A percentile compares a stretch with the other conserved stretches of the same genome.
These are phyloP conservation scores for Phyllachora maydis DNA, from an alignment of 2,329 filamentous ascomycete genomes.

Conservation along the genomic window DNA sequence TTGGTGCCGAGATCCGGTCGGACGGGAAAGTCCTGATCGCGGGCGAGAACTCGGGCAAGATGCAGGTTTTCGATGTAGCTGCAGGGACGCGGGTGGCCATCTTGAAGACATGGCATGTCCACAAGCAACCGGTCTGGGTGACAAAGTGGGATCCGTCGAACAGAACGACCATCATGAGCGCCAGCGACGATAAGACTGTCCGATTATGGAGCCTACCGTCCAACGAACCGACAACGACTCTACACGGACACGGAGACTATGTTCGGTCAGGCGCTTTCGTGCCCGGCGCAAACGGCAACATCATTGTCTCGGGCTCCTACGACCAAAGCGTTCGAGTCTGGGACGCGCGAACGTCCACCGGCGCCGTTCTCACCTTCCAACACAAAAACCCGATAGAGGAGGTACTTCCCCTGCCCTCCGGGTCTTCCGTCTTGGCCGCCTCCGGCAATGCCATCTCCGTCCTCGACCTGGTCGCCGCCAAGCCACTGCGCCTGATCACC, in stretches of 20 bases:
- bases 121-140: constrained; percentile 85
- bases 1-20: constrained; percentile 69
- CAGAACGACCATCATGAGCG: constrained; percentile 69
- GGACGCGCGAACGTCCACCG: constrained; percentile 60
- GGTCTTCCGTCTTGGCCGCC: constrained; percentile 69
- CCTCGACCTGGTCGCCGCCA: constrained; percentile 78
- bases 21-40: constrained; percentile 82
- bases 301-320: constrained; percentile 81
- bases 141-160: constrained; percentile 84
- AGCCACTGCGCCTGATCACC: constrained; percentile 66
- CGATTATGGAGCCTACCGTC: constrained; percentile 84
- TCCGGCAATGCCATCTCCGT: constrained; percentile 78
- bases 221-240: constrained; percentile 54
- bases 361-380: constrained; percentile 76
- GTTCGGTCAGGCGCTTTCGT: constrained; percentile 77
- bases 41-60: constrained; percentile 75
- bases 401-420: constrained; percentile 74
- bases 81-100: constrained; percentile 53
- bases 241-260: constrained; percentile 80
- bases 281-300: constrained; percentile 46
- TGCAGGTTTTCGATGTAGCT: constrained; percentile 85
- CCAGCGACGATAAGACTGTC: constrained; percentile 83
- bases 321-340: constrained; percentile 85
- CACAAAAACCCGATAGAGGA: constrained; percentile 76
- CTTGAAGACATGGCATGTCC: constrained; percentile 82